Conservation (phyloP, 2,329 filamentous ascomycete species). For the Pseudogymnoascus sp. region DNA sequence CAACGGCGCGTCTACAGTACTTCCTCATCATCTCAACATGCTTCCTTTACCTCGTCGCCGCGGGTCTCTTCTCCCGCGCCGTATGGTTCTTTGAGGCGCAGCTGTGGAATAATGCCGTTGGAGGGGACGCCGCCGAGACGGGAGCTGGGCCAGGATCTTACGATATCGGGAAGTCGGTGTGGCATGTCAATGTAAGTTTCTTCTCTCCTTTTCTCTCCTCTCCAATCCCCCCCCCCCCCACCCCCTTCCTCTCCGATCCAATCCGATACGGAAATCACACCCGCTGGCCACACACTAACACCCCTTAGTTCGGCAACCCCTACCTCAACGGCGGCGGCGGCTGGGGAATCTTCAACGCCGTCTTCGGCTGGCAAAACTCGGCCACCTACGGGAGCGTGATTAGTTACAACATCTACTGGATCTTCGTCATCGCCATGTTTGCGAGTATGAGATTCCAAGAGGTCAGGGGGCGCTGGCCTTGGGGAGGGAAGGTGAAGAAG, state of each 20-base stretch:
- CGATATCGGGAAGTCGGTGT: slow-evolving; percentile 68
- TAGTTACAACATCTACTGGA: slow-evolving; percentile 83
- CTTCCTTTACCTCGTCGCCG: slow-evolving; percentile 74
- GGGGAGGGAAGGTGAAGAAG: neutral
- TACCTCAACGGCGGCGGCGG: slow-evolving; percentile 62
- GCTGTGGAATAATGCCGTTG: slow-evolving; percentile 44
- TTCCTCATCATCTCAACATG: slow-evolving; percentile 79
- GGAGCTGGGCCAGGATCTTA: slow-evolving; percentile 67
- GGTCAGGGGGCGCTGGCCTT: slow-evolving; percentile 28
- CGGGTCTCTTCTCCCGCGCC: slow-evolving; percentile 68
- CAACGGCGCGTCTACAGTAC: slow-evolving; percentile 56
- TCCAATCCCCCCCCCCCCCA: too few relatives aligned
- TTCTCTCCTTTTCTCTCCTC: neutral
- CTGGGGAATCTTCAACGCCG: slow-evolving; percentile 81
- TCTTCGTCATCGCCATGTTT: slow-evolving; percentile 59
- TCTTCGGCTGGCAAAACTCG: slow-evolving; percentile 82
- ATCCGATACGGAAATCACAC: too few relatives aligned
- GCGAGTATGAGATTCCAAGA: slow-evolving; percentile 59
- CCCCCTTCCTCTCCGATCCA: neutral
- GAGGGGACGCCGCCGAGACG: slow-evolving; percentile 49
- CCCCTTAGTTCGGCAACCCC: slow-evolving; percentile 67
- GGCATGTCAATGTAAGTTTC: slow-evolving; percentile 66
- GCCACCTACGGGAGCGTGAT: slow-evolving; percentile 82
- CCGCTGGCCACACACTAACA: too few relatives aligned
- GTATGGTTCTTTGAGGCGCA: slow-evolving; percentile 69